Conservation (phyloP, 1,284 basidiomycete genomes). For the Heterobasidion parviporum region DNA sequence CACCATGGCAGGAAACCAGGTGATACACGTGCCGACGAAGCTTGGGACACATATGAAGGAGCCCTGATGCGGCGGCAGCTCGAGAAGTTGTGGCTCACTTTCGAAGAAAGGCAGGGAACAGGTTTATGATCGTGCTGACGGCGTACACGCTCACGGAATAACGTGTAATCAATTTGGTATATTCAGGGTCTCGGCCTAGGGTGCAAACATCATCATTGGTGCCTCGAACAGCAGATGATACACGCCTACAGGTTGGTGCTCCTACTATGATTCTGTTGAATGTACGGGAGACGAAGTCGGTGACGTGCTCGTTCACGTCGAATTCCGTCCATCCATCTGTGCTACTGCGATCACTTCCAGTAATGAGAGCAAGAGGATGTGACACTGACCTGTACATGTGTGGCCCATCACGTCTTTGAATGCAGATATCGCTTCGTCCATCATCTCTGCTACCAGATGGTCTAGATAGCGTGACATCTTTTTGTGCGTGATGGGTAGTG, state of each 20-base stretch:
- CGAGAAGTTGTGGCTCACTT: background rate
- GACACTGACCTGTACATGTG: too few relatives aligned
- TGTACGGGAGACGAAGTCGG: background rate
- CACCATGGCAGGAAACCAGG: background rate
- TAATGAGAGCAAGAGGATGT: too few relatives aligned
- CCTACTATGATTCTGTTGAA: background rate
- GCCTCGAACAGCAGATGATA: background rate
- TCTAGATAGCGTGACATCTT: too few relatives aligned
- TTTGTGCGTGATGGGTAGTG: too few relatives aligned
- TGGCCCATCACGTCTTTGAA: too few relatives aligned
- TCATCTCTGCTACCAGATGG: too few relatives aligned
- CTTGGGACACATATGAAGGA: background rate
- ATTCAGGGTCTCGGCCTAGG: background rate
- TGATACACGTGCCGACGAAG: background rate
- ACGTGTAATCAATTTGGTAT: background rate
- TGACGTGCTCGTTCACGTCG: background rate
- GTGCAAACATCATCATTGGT: background rate
- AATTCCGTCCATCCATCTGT: background rate
- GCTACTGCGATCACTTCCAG: too few relatives aligned
- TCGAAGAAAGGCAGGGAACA: background rate
- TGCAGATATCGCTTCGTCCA: too few relatives aligned
- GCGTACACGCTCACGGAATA: background rate
- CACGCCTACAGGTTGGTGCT: background rate
- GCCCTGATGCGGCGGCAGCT: background rate
- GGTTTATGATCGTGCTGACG: background rate